Percentiles rank a stretch among this genome's conserved stretches.
Conservation (phyloP, 2,329 filamentous ascomycete genomes). For the Fusarium xyrophilum region DNA sequence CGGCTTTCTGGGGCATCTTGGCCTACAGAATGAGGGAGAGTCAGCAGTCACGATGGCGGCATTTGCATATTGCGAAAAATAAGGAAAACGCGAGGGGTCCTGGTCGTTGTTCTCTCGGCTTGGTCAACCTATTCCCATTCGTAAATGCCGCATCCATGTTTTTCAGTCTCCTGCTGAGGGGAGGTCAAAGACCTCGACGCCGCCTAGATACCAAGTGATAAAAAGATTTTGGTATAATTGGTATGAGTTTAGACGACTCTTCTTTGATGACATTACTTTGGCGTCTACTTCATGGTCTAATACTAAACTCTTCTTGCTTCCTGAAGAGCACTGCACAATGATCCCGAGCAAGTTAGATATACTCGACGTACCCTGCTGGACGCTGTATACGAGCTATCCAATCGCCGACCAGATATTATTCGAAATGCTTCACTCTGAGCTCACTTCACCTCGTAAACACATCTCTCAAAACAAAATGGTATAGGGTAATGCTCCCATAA, state of each 20-base stretch:
- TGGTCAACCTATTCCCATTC: neutral
- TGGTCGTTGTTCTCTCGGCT: neutral
- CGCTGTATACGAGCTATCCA: neutral
- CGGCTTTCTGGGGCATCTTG: neutral
- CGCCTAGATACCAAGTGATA: rapidly evolving
- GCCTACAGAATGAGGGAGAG: neutral
- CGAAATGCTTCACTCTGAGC: neutral
- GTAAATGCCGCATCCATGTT: neutral
- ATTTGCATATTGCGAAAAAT: too few species aligned
- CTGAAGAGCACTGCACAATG: neutral
- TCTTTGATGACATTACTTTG: neutral
- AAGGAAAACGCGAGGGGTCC: neutral
- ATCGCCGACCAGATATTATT: neutral
- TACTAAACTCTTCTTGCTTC: neutral
- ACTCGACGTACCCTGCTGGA: neutral
- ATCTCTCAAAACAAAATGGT: neutral
- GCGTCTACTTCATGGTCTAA: neutral
- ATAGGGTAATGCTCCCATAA: neutral
- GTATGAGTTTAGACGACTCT: neutral
- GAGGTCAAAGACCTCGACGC: neutral
- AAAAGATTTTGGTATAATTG: rapidly evolving
- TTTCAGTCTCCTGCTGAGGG: neutral
- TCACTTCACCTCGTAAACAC: neutral
- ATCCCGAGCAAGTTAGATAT: neutral
- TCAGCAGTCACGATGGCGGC: neutral